These are phyloP conservation scores for Cornus florida DNA, from an alignment of 148 eudicot species.

Conservation along the genomic window DNA sequence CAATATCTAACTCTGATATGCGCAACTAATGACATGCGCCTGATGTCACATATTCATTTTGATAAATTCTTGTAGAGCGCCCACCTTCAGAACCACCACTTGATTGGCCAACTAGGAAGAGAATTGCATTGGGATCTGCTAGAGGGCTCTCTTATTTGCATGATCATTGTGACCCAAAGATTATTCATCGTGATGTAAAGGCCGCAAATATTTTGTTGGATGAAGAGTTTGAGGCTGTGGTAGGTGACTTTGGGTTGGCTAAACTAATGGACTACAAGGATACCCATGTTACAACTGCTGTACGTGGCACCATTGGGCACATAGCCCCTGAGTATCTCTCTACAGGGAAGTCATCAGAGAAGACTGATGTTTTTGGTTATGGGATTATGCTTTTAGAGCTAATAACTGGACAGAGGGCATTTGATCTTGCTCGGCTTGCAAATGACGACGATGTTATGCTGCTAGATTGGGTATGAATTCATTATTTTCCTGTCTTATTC, in stretches of 20 bases:
- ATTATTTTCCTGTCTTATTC: not conserved
- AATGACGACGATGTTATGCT: conserved; percentile 46
- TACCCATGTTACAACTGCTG: conserved; percentile 43
- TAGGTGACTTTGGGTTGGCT: conserved; percentile 48
- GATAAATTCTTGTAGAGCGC: conserved; percentile 27
- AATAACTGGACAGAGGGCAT: conserved; percentile 43
- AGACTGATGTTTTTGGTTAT: conserved; percentile 47
- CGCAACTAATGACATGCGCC: not conserved
- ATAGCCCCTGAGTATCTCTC: conserved; percentile 46
- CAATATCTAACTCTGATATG: not conserved
- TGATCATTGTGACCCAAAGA: conserved; percentile 44
- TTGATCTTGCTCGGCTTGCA: conserved; percentile 50
- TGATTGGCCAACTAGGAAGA: conserved; percentile 41
- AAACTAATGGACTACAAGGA: conserved; percentile 49
- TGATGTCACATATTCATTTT: not conserved
- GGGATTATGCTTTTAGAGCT: conserved; percentile 50
- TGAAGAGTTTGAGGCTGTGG: conserved; percentile 48
- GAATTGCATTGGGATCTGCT: conserved; percentile 43
- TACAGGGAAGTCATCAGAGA: conserved; percentile 41
- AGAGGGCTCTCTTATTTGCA: conserved; percentile 49
- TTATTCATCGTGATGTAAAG: conserved; percentile 49
- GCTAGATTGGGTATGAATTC: conserved; percentile 41
- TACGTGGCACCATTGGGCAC: conserved; percentile 46
- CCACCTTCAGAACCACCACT: conserved; percentile 35
- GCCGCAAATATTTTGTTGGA: conserved; percentile 49